Evolutionary conservation across 1,284 basidiomycete genomes (phyloP), one percentile per base, ranked within the genome.

Genomic region (Sanghuangporus weigelae): DNA sequence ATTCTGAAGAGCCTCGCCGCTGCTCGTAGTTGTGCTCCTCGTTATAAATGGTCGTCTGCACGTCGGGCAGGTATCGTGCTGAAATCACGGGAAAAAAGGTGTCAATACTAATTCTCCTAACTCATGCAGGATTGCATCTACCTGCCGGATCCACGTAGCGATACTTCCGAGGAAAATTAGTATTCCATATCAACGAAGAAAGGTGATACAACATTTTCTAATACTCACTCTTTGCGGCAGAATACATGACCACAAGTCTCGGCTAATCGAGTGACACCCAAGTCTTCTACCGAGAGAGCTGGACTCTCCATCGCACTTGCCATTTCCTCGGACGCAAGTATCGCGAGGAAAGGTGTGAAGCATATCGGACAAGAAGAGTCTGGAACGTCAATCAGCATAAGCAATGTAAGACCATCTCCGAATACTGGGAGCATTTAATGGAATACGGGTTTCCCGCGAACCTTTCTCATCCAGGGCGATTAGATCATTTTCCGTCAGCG

Each of bases 221-320:
- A 35, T 54, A 66, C 74, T 73, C 65, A 90, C 90, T 91, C 89
- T 76, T 83, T 84, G 67, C 86, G 81, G 71, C 89, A 92, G 70
- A 91, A 92, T 19, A 87, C 68, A 71, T 92, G 89, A 6, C 84
- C 83, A 68, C 89, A 92, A 31, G 86, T 73, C 68, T 82, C 71
- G 56, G 75, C 71, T 7, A 92, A 74, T 65, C 78, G 79, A 31
- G 87, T 89, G 19, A 92, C 84, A 1, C 89, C 90, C 1, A 89
- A 73, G 50, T 85, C 80, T 63, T 89, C 86, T n/a, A 78, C 65
- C 12, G 86, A 80, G 66, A 86, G 81, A 6, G 89, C 87, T 6
- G 89, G 87, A 0, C 88, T 88, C 69, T 91, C 88, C 84, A 91
- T 86, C 2, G 80, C 89, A 31, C 77, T 70, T 0, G 87, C 86